These are phyloP conservation scores for Rosa lucieae DNA, from an alignment of 306 rosid species.

Conservation along the genomic window DNA sequence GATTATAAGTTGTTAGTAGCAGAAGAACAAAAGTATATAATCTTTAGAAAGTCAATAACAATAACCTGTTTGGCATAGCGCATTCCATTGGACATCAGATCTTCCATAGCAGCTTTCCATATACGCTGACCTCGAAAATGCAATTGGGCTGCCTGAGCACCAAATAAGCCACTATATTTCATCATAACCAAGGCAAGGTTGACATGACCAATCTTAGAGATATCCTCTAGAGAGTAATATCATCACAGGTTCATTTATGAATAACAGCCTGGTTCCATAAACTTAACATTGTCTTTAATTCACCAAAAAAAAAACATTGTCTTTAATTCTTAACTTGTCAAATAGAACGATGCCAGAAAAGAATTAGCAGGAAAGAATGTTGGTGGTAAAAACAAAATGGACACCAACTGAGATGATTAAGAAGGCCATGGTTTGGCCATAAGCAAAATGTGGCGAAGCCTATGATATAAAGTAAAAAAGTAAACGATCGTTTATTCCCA, in stretches of 20 bases:
- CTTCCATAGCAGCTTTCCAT: slow-evolving; percentile 87
- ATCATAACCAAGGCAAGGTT: background rate
- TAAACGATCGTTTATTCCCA: background rate
- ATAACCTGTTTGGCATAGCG: slow-evolving; percentile 71
- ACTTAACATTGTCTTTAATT: background rate
- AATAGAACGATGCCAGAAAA: background rate
- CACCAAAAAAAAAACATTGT: background rate
- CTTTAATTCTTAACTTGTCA: background rate
- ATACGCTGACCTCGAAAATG: slow-evolving; percentile 88
- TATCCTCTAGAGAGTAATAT: background rate
- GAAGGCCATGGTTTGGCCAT: background rate
- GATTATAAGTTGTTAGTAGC: background rate
- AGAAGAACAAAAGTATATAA: slow-evolving; percentile 3
- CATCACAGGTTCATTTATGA: background rate
- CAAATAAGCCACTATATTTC: background rate
- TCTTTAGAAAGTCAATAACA: background rate
- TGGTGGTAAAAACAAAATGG: background rate
- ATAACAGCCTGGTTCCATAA: background rate
- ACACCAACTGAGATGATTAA: slow-evolving; percentile 2
- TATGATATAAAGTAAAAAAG: background rate
- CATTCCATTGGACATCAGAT: slow-evolving; percentile 86
- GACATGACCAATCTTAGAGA: background rate
- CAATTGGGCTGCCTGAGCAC: slow-evolving; percentile 54
- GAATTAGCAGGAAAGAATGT: background rate
- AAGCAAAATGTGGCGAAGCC: background rate